A percentile compares a stretch with the other conserved stretches of the same genome.
These are phyloP conservation scores for Myxozyma udenii DNA, from an alignment of 805 yeast genomes.

Conservation along the genomic window DNA sequence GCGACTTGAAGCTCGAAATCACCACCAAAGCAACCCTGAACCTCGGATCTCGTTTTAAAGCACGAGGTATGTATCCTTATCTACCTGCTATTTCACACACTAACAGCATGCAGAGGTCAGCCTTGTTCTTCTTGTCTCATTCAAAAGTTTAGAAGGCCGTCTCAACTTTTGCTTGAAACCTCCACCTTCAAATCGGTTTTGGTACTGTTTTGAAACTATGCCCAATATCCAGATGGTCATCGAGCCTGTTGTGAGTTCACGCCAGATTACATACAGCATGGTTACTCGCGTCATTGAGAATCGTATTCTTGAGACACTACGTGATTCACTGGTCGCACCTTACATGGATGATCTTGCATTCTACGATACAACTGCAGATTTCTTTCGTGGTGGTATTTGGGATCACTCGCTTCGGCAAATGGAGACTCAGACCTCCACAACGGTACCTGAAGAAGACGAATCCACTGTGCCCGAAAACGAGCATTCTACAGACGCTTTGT, in stretches of 20 bases:
- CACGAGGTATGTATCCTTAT: slow-evolving; percentile 38
- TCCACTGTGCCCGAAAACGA: background rate
- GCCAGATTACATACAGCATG: slow-evolving; percentile 72
- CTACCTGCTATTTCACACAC: background rate
- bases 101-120: slow-evolving; percentile 54
- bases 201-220: slow-evolving; percentile 83
- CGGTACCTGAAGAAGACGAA: background rate
- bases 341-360: slow-evolving; percentile 84
- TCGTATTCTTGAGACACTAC: slow-evolving; percentile 64
- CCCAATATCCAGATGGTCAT: slow-evolving; percentile 52
- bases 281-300: slow-evolving; percentile 77
- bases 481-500: background rate
- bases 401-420: slow-evolving; percentile 39
- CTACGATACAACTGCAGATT: slow-evolving; percentile 59
- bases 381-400: slow-evolving; percentile 95
- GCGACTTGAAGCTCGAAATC: slow-evolving; percentile 70
- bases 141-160: slow-evolving; percentile 71
- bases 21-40: slow-evolving; percentile 76
- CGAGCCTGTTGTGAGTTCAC: slow-evolving; percentile 87
- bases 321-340: slow-evolving; percentile 78
- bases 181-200: slow-evolving; percentile 84
- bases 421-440: background rate
- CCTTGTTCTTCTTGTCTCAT: slow-evolving; percentile 63
- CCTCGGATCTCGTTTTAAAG: slow-evolving; percentile 69
- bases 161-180: slow-evolving; percentile 69